Evolutionary conservation across 768 basidiomycete species (phyloP), one percentile per base, ranked within the genome.

Genomic region (Gelatoporia subvermispora): DNA sequence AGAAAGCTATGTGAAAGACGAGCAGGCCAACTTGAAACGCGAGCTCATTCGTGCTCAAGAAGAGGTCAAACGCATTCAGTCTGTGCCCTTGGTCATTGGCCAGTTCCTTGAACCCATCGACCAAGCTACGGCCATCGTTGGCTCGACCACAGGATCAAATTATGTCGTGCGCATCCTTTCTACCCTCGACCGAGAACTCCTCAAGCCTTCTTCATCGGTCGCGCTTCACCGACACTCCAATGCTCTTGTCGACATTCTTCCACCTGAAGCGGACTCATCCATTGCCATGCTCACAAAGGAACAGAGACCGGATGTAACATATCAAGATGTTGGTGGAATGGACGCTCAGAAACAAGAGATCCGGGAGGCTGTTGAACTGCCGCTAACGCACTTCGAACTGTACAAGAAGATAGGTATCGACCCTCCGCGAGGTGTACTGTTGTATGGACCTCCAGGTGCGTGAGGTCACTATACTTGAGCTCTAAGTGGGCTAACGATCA

Each of bases 401-500:
- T 99, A 98, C 78, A 91, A 91, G 74, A 97, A 98, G 74, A 99
- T 99, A 61, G 96, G 96, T 56, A 99, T 99, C 55, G 95, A 99
- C 72, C 96, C 96, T 3, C 96, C 96, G 49, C 80, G 96, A 21
- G 96, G 96, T 70, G 96, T 99, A 2, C 70, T 99, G 47, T 77
- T 99, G 13, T 97, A 96, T 62, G 96, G 96, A 1, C 96, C 96
- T 28, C 96, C 96, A 62, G 95, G 94, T 88, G 61, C 42, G 76
- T 59, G 13, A 22, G n/a, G n/a, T n/a, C n/a, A n/a, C n/a, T n/a
- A n/a, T n/a, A n/a, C n/a, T n/a, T n/a, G n/a, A n/a, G n/a, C n/a
- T n/a, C n/a, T 36, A 36, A 36, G 35, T 10, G 4, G 22, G 7
- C 45, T 11, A 52, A 55, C 24, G 23, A 15, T 38, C 8, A n/a